Evolutionary conservation across 2,329 filamentous ascomycete species (phyloP), one percentile per base, ranked within the genome.

Genomic region (Diaporthe citrichinensis): DNA sequence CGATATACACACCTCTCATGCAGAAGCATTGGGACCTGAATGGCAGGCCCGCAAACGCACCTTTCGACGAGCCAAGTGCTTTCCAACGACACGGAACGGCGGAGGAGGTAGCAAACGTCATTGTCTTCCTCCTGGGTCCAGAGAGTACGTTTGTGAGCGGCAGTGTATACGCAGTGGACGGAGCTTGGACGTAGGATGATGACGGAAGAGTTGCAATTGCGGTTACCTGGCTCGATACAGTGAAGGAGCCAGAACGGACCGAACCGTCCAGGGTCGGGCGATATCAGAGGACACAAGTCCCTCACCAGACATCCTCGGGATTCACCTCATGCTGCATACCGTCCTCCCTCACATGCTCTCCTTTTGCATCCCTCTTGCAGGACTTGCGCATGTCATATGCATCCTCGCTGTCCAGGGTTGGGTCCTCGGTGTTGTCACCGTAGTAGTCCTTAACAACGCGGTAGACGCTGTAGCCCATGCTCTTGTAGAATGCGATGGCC

Each of bases 381-480:
- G 95, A 91, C 84, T 98, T 98, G 78, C 97, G 92, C 97, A 99
- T 99, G 86, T 99, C 97, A 83, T 95, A 97, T 25, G 96, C 97
- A 86, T 98, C 96, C 84, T 98, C 95, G 69, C 91, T 90, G 23
- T 86, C 87, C 76, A 90, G 87, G 14, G 88, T 90, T 4, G 91
- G 90, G 72, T 92, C 90, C 72, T 87, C 89, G 41, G 92, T 90
- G 82, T 97, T 94, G 82, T 98, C 96, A 78, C 94, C 95, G 81
- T 99, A 99, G 84, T 99, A 99, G 80, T 94, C 94, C 80, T 95
- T 92, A 59, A 99, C 96, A 14, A 95, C 91, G 61, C 97, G 90
- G 85, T 94, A 99, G 62, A 98, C 94, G 75, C 92, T 95, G 83
- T 99, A 98, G 79, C 97, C 97, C 90, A 98, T 93, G 79, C 91